Percentiles rank a stretch among this genome's conserved stretches.
phyloP scores from a whole-genome alignment of 2,329 filamentous ascomycete species.

The Plectosphaerella cucumerina region DNA sequence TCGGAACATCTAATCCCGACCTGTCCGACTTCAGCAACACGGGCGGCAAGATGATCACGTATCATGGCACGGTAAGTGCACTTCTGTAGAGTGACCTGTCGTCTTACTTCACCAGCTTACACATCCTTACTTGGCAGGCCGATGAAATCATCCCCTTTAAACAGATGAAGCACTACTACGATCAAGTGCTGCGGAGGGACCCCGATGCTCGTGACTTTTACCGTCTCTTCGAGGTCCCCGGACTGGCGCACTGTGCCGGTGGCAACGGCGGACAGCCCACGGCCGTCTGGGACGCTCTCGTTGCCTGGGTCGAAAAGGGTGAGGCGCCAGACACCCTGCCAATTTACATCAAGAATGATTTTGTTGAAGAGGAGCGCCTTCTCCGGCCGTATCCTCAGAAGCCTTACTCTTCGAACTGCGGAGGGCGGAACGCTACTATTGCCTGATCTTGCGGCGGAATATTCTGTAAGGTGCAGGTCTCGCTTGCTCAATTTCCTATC shows the following conservation, averaged over 20 bases:
- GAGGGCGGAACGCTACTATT: not conserved
- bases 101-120: not conserved
- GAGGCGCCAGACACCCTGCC: constrained; percentile 14
- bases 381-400: constrained; percentile 31
- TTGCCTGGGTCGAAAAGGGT: constrained; percentile 25
- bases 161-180: constrained; percentile 15
- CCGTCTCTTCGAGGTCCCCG: constrained; percentile 24
- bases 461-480: too few species aligned
- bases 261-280: constrained; percentile 20
- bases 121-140: too few species aligned
- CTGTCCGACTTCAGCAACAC: constrained; percentile 23
- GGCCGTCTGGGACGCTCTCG: constrained; percentile 19
- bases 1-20: constrained; percentile 21
- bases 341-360: not conserved
- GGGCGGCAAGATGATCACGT: constrained; percentile 47
- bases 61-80: constrained; percentile 30
- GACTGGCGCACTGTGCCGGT: constrained; percentile 24
- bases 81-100: not conserved
- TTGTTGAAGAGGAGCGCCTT: constrained; percentile 19
- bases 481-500: too few species aligned
- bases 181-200: constrained; percentile 13
- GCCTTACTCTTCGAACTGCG: constrained; percentile 15
- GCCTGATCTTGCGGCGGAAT: too few species aligned
- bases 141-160: not conserved
- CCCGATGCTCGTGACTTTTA: constrained; percentile 23